Conservation (phyloP, 352 stramenopile species). For the Pythium dissimile region DNA sequence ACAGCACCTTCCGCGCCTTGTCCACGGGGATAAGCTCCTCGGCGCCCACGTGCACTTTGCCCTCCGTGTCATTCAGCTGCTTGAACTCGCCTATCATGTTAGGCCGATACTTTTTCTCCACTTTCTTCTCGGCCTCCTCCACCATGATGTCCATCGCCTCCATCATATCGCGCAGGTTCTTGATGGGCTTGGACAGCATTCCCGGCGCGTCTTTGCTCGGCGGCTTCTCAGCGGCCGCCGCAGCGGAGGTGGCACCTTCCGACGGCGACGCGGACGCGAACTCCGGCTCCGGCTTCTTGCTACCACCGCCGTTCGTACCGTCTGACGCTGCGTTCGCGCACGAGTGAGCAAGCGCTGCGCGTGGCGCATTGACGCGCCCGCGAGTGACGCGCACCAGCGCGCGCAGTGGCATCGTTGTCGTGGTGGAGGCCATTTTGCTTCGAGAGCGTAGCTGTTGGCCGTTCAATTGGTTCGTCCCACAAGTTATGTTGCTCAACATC, state of each 20-base stretch:
- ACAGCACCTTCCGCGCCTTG: conserved; percentile 54
- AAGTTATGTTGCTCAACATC: neutral
- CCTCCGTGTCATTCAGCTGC: conserved; percentile 84
- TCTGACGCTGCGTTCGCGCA: neutral
- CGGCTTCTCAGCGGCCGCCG: neutral
- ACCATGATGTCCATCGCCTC: conserved; percentile 81
- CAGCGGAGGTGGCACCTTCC: neutral
- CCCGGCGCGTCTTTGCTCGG: conserved; percentile 5
- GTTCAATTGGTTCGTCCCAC: neutral
- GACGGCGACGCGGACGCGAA: neutral
- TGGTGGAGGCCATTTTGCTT: neutral
- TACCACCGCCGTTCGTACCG: neutral
- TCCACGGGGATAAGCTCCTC: conserved; percentile 50
- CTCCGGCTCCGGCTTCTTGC: neutral
- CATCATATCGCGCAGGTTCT: conserved; percentile 73
- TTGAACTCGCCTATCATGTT: conserved; percentile 90
- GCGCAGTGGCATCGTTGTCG: conserved; percentile 1
- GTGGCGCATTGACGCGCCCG: neutral
- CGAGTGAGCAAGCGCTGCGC: conserved; percentile 1
- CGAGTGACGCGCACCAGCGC: neutral
- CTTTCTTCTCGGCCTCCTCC: conserved; percentile 79
- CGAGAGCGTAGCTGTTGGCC: neutral
- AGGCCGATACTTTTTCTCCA: conserved; percentile 82
- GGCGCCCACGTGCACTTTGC: conserved; percentile 60
- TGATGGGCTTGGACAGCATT: conserved; percentile 41